These are phyloP conservation scores for Taiwanofungus camphoratus DNA, from an alignment of 1,284 basidiomycete genomes.

Conservation along the genomic window DNA sequence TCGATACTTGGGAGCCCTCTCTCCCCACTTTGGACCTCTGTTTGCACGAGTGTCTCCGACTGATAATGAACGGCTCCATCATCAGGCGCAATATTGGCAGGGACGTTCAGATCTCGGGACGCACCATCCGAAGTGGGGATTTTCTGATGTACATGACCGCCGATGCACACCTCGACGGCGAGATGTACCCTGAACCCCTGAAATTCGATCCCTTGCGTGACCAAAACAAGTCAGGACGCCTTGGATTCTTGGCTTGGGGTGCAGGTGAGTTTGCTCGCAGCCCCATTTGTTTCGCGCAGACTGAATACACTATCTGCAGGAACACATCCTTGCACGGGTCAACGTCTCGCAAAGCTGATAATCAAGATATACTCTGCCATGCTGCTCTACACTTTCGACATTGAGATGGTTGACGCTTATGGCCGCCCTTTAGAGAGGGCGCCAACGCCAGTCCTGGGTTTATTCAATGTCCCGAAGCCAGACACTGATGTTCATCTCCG, in stretches of 20 bases:
- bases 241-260: constrained; percentile 31
- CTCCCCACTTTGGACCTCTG: constrained; percentile 29
- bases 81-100: constrained; percentile 23
- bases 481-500: too few species aligned
- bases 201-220: constrained; percentile 31
- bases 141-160: constrained; percentile 28
- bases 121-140: constrained; percentile 22
- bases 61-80: constrained; percentile 14
- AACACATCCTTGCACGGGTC: constrained; percentile 31
- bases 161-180: constrained; percentile 29
- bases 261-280: constrained; percentile 16
- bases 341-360: constrained; percentile 33
- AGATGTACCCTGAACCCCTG: constrained; percentile 30
- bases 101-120: constrained; percentile 16
- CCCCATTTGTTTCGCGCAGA: too few species aligned
- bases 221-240: not conserved
- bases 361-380: constrained; percentile 31
- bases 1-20: constrained; percentile 32
- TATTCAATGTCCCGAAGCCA: too few species aligned
- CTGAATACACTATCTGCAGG: constrained; percentile 7
- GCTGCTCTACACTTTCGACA: constrained; percentile 29
- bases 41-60: constrained; percentile 31
- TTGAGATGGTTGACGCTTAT: constrained; percentile 25
- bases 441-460: too few species aligned
- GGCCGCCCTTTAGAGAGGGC: too few species aligned